Base-by-base conservation (phyloP, 768 basidiomycete species). In the Pleurotus tuoliensis region DNA sequence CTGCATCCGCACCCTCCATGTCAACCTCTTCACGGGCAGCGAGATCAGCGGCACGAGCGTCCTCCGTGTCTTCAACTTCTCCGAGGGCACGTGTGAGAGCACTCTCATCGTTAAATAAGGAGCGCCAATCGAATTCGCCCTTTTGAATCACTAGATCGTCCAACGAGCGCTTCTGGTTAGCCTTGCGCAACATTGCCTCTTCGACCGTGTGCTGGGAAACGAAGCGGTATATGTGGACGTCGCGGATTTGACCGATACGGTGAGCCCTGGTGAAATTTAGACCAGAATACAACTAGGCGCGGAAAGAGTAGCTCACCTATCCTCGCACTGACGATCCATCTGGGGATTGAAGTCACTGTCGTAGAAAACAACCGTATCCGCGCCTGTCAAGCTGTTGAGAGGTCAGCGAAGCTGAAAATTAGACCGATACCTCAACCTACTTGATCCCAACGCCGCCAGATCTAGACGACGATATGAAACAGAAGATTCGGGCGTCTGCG, bases 321-420 rank as follows among this genome's bases (percentile, higher is more conserved):
- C 96, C 71, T 95, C 92, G 63, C 97, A 98, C 67, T 99, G 96
- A 45, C 90, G 78, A 69, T 99, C 96, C 91, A 96, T 97, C 68
- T 97, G 95, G 0, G 95, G 95, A 64, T 93, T 94, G 77, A 96
- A 97, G 69, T 97, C 94, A 58, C 92, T 92, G 66, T 98, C 96
- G 66, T 96, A 98, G 70, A 99, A 95, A 55, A 99, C 83, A 64
- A 99, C 96, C 0, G 97, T 98, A 66, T 96, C 94, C 16, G 94
- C 94, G 15, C 90, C 90, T 5, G 88, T 90, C 59, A 90, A 66
- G 69, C 92, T 87, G 69, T 45, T 44, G 67, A 34, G 30, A 34
- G 30, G 30, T 34, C 30, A 34, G 30, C 8, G 11, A 34, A 34
- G 30, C 30, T 34, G 30, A 3, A 3, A 34, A 34, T 34, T 9